Base-by-base conservation (phyloP, 257 asterid genomes). In the Solanum phureja region DNA sequence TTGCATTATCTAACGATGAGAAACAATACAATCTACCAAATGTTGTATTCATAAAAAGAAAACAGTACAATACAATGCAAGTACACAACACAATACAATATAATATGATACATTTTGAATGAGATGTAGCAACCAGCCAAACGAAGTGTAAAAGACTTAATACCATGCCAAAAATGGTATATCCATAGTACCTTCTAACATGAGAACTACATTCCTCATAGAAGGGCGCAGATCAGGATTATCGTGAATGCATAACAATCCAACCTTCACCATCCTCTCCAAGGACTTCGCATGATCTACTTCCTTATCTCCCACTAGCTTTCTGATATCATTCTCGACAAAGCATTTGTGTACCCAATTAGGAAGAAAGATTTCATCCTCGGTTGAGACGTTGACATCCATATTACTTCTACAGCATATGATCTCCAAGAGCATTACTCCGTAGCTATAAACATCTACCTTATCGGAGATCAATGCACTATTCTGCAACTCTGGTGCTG, bases 371-470 rank as follows among this genome's bases (percentile, higher is more conserved):
- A 85, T 85, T 23, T 85, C 82, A 69, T 89, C 87, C 69, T 83
- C 73, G 4, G 52, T 89, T 60, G 40, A 49, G 27, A 84, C 87
- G 23, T 87, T 87, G 69, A 52, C 71, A 31, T 84, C 87, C 56
- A 71, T 60, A 85, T 87, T 44, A 87, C 73, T 77, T 71, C 87
- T 64, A 60, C 91, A 89, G 18, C 84, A 87, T 35, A 87, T 85
- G 21, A 87, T 87, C 86, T 89, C 91, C 90, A 87, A 60, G 44
- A 89, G 85, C 87, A 87, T 66, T 10, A 87, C 58, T 37, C 91
- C 90, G 10, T 58, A 89, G 88, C 89, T 86, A 38, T 87, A 84
- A 68, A 89, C 91, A 87, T 89, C 91, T 8, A 89, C 88, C 89
- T 87, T 87, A 75, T 89, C 84, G 0, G 90, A 84, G 29, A 87